Evolutionary conservation across 2,329 filamentous ascomycete species (phyloP).

Genomic region (Chrysosporium queenslandicum): DNA sequence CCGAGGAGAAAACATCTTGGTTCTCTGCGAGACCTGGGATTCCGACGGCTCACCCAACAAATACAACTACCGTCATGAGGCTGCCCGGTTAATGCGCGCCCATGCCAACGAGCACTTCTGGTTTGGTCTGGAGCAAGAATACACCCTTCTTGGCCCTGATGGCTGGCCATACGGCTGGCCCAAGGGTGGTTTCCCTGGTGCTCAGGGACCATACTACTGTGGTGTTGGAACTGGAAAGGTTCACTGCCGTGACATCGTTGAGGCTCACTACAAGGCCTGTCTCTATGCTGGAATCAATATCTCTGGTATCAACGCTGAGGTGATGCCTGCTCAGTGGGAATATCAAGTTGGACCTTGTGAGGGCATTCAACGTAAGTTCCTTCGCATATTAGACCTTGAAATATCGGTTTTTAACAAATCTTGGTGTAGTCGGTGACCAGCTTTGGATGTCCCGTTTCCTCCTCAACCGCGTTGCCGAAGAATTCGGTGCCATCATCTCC

Average conservation of each 20-base stretch:
- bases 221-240: constrained; percentile 96
- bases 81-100: constrained; percentile 77
- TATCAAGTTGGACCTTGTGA: constrained; percentile 88
- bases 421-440: constrained; percentile 71
- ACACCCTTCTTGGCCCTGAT: constrained; percentile 78
- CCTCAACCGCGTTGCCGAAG: constrained; percentile 83
- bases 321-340: constrained; percentile 97
- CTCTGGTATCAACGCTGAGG: constrained; percentile 97
- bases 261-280: constrained; percentile 85
- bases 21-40: constrained; percentile 91
- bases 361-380: constrained; percentile 65
- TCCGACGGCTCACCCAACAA: constrained; percentile 92
- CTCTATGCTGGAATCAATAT: constrained; percentile 85
- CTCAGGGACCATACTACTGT: constrained; percentile 94
- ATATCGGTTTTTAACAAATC: too few species aligned
- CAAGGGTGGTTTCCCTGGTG: constrained; percentile 76
- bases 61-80: constrained; percentile 95
- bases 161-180: constrained; percentile 92
- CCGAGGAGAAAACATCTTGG: constrained; percentile 79
- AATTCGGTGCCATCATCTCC: constrained; percentile 92
- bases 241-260: constrained; percentile 94
- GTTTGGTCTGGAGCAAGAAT: constrained; percentile 98
- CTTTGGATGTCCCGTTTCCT: constrained; percentile 91
- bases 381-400: too few species aligned
- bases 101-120: constrained; percentile 77